These are phyloP conservation scores for Phytophthora colocasiae DNA, from an alignment of 352 stramenopile species.

Conservation along the genomic window DNA sequence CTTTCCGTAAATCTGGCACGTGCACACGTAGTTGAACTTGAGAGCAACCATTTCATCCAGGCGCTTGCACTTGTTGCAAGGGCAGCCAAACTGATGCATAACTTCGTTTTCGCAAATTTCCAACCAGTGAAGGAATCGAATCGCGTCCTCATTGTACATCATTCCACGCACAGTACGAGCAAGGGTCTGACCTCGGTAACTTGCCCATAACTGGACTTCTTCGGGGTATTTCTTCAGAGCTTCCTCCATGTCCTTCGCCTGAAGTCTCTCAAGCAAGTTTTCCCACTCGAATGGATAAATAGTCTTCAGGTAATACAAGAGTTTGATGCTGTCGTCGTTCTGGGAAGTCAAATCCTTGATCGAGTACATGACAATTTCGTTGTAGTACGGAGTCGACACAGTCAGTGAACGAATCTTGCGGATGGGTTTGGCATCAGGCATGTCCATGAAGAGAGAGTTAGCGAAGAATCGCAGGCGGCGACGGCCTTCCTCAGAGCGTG, in stretches of 20 bases:
- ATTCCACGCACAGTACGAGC: slow-evolving; percentile 85
- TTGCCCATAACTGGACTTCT: slow-evolving; percentile 86
- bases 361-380: slow-evolving; percentile 91
- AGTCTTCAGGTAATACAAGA: slow-evolving; percentile 95
- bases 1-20: slow-evolving; percentile 90
- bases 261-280: slow-evolving; percentile 81
- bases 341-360: slow-evolving; percentile 87
- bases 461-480: slow-evolving; percentile 88
- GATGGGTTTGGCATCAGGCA: slow-evolving; percentile 86
- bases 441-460: slow-evolving; percentile 92
- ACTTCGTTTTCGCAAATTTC: slow-evolving; percentile 90
- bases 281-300: slow-evolving; percentile 90
- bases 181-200: slow-evolving; percentile 87
- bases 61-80: slow-evolving; percentile 89
- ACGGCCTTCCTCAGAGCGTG: slow-evolving; percentile 87
- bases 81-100: slow-evolving; percentile 81
- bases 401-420: slow-evolving; percentile 88
- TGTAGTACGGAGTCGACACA: slow-evolving; percentile 90
- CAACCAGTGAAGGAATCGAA: slow-evolving; percentile 88
- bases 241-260: slow-evolving; percentile 85
- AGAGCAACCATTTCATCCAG: slow-evolving; percentile 85
- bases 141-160: slow-evolving; percentile 91
- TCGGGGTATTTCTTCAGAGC: slow-evolving; percentile 84
- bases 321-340: slow-evolving; percentile 95
- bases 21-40: slow-evolving; percentile 92